A percentile compares a stretch with the other conserved stretches of the same genome.
phyloP scores from a whole-genome alignment of 768 basidiomycete genomes.

The Candolleomyces efflorescens region DNA sequence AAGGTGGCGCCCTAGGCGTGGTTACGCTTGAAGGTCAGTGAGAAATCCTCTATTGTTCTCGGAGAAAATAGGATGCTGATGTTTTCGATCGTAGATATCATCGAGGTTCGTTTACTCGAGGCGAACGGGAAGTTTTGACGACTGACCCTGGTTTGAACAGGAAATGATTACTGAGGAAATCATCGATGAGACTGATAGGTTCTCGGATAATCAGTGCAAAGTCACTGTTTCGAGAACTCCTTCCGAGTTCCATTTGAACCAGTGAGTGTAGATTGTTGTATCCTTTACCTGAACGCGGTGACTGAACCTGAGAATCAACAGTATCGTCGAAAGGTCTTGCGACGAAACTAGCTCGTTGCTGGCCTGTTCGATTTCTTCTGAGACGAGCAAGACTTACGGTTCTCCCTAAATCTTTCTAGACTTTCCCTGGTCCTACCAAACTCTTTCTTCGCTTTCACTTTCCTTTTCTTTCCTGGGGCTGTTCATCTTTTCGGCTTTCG shows the following conservation, averaged over 20 bases:
- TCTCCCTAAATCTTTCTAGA: no score
- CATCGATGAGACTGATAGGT: conserved; percentile 90
- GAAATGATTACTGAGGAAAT: conserved; percentile 97
- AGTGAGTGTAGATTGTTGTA: conserved; percentile 54
- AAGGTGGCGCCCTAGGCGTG: conserved; percentile 86
- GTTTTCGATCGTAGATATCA: conserved; percentile 47
- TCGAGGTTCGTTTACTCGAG: conserved; percentile 43
- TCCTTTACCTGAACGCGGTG: background rate
- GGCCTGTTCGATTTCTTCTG: no score
- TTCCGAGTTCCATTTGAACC: conserved; percentile 49
- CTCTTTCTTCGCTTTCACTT: no score
- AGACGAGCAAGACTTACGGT: no score
- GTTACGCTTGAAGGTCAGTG: conserved; percentile 65
- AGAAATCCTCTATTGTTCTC: background rate
- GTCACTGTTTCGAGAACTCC: conserved; percentile 69
- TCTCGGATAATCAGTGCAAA: conserved; percentile 83
- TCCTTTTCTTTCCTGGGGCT: no score
- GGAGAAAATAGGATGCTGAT: background rate
- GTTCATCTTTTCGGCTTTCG: no score
- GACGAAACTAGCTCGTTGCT: no score
- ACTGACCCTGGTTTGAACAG: conserved; percentile 25
- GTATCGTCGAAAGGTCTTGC: background rate
- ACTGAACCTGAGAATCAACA: background rate
- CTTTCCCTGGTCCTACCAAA: no score
- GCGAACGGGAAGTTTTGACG: background rate